Base-by-base conservation (phyloP, 2,329 filamentous ascomycete species). In the Nigrospora osmanthi region DNA sequence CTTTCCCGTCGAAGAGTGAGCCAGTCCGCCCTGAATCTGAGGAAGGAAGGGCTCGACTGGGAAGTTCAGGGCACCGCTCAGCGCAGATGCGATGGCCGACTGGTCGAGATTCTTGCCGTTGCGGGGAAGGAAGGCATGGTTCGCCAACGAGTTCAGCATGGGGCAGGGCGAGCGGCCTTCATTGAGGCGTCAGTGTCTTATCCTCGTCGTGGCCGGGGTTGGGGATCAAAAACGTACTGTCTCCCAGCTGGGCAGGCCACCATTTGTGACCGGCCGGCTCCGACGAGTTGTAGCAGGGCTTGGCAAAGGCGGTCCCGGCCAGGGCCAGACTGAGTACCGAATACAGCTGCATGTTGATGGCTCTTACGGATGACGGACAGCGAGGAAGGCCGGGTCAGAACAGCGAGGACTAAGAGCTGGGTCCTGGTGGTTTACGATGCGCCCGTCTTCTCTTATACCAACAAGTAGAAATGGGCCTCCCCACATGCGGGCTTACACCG, bases 101-200 rank as follows among this genome's bases (percentile, higher is more conserved):
- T 14, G 14, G 15, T 35, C 34, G 11, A 35, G 14, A 12, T 35
- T 16, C 6, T 16, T 14, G 15, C 34, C 34, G 34, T 35, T 35
- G 32, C 19, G 46, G 4, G 43, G 43, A 6, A 48, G 38, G 19
- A 42, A 45, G 14, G 43, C 46, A 30, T 48, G 46, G 43, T 48
- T 48, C 3, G 43, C 43, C 31, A 48, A 30, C 10, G 46, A 40
- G 32, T 48, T 48, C 7, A 48, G 19, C n/a, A 44, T 44, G 31
- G 46, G 46, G n/a, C 46, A 48, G 7, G 46, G 43, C 17, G 39
- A 36, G 11, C 46, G 40, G 28, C 42, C 46, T 47, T 6, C 12
- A 13, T n/a, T 35, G 14, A 32, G 38, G 19, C 31, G 38, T 15
- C 9, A 32, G 17, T 6, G 3, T 19, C 3, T 13, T 23, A 19